Evolutionary conservation across 306 rosid species (phyloP).

Genomic region (Cucumis cinereus): DNA sequence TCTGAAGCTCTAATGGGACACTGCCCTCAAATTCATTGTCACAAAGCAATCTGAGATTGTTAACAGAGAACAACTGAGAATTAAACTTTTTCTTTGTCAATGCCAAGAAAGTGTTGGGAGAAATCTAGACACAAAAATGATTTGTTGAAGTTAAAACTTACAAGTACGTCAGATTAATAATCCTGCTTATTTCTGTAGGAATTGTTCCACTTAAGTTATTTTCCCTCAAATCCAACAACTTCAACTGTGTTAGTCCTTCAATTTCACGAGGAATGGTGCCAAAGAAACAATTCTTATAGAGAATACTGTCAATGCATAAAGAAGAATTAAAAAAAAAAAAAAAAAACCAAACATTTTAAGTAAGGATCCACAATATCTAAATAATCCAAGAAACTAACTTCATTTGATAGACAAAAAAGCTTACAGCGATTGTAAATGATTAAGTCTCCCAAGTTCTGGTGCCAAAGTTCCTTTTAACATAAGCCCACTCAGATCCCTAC

Average conservation of each 20-base stretch:
- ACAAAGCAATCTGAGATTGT: slow-evolving; percentile 38
- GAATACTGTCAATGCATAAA: slow-evolving; percentile 39
- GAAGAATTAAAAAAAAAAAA: background rate
- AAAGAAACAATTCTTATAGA: slow-evolving; percentile 51
- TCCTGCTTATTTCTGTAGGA: slow-evolving; percentile 47
- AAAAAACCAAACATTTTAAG: background rate
- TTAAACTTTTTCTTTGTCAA: too few species aligned
- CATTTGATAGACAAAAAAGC: slow-evolving; percentile 13
- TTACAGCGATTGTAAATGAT: slow-evolving; percentile 57
- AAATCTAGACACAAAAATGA: background rate
- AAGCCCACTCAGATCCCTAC: slow-evolving; percentile 54
- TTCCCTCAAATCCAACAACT: slow-evolving; percentile 73
- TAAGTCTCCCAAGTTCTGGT: slow-evolving; percentile 71
- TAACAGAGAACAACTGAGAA: background rate
- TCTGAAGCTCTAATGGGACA: slow-evolving; percentile 33
- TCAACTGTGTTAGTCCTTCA: slow-evolving; percentile 44
- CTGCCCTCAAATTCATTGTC: slow-evolving; percentile 44
- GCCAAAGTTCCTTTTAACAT: slow-evolving; percentile 70
- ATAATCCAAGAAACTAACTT: background rate
- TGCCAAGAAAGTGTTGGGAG: background rate
- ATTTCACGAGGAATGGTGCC: slow-evolving; percentile 76
- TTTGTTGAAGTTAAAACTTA: slow-evolving; percentile 24
- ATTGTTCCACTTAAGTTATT: slow-evolving; percentile 55
- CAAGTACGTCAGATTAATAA: slow-evolving; percentile 49
- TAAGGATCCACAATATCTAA: background rate